phyloP scores from a whole-genome alignment of 2,329 filamentous ascomycete species.

The Arthroderma sp. region DNA sequence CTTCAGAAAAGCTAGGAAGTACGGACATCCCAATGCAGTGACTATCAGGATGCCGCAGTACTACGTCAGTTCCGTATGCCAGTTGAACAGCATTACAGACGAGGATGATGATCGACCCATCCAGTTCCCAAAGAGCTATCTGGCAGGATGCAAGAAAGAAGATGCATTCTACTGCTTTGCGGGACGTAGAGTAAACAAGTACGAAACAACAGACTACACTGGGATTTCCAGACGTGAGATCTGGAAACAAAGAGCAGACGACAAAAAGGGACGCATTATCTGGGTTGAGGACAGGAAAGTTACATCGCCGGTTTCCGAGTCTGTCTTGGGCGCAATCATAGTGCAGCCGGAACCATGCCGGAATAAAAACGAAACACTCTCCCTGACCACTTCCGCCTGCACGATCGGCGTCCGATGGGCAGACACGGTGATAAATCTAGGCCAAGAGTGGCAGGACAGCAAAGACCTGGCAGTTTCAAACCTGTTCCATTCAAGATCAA shows the following conservation, averaged over 20 bases:
- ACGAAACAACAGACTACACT: background rate
- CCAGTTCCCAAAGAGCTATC: constrained; percentile 1
- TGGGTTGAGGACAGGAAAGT: constrained; percentile 5
- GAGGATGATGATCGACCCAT: constrained; percentile 1
- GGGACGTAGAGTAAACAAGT: background rate
- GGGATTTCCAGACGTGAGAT: constrained; percentile 1
- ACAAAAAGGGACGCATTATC: constrained; percentile 3
- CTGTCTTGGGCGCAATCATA: constrained; percentile 5
- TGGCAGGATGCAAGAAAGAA: background rate
- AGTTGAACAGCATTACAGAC: constrained; percentile 1
- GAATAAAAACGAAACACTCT: background rate
- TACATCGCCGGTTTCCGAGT: background rate
- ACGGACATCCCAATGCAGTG: background rate
- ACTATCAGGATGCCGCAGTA: background rate
- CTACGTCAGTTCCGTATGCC: background rate
- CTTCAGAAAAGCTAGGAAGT: background rate
- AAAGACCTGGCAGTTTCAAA: background rate
- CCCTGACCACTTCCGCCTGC: constrained; percentile 5
- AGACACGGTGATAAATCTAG: background rate
- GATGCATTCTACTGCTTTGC: too few relatives aligned
- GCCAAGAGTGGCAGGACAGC: background rate
- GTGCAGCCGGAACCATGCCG: constrained; percentile 5
- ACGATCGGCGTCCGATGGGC: constrained; percentile 3
- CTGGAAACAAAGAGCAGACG: background rate
- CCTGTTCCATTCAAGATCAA: background rate